Evolutionary conservation across 176 grass and related monocot species (phyloP).

Genomic region (Hordeum vulgare): MorexV3_pseudomolecules_assembly NC_058518.1:152607053-152607552

Average conservation of each 20-base stretch:
- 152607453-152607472: not conserved
- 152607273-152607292: constrained; percentile 81
- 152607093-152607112: not conserved
- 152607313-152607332: constrained; percentile 62
- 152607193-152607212: constrained; percentile 59
- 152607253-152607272: constrained; percentile 81
- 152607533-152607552: not conserved
- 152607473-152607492: not conserved
- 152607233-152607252: constrained; percentile 82
- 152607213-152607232: constrained; percentile 80
- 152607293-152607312: constrained; percentile 53
- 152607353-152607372: not conserved
- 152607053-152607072: not conserved
- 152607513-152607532: not conserved
- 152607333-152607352: no score
- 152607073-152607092: not conserved
- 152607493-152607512: not conserved
- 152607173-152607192: constrained; percentile 8
- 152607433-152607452: not conserved
- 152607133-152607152: not conserved
- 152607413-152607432: not conserved
- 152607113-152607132: not conserved
- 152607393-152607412: not conserved
- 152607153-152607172: not conserved
- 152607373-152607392: not conserved